Evolutionary conservation across 495 filamentous ascomycete species (phyloP).

Genomic region (Monascus purpureus): DNA sequence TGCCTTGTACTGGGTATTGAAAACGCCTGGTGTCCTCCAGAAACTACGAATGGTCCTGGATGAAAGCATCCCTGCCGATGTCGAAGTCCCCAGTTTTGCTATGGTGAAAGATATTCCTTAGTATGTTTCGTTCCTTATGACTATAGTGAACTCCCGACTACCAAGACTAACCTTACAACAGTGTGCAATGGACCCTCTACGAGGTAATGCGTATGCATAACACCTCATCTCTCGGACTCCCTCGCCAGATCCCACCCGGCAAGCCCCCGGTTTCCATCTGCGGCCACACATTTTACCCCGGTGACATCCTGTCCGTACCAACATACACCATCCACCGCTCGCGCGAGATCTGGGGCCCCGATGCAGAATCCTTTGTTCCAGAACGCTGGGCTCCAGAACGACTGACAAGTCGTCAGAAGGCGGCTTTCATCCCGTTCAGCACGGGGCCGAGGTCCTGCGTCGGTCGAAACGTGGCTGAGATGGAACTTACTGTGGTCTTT

Average conservation of each 20-base stretch:
- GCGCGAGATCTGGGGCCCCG: conserved; percentile 65
- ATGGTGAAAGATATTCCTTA: conserved; percentile 66
- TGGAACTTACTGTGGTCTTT: conserved; percentile 77
- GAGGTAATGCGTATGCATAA: conserved; percentile 86
- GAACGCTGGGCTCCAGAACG: conserved; percentile 52
- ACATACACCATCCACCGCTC: conserved; percentile 82
- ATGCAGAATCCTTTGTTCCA: conserved; percentile 67
- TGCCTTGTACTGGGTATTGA: conserved; percentile 60
- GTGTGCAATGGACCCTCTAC: conserved; percentile 63
- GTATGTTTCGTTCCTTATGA: conserved; percentile 22
- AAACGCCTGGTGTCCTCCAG: conserved; percentile 54
- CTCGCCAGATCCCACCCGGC: conserved; percentile 58
- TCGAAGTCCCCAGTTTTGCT: conserved; percentile 54
- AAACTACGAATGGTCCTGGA: conserved; percentile 67
- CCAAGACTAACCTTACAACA: conserved; percentile 1
- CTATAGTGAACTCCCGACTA: neutral
- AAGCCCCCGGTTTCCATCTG: conserved; percentile 38
- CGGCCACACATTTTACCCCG: conserved; percentile 54
- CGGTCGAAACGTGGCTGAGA: conserved; percentile 79
- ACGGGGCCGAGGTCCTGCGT: conserved; percentile 73
- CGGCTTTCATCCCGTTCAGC: conserved; percentile 76
- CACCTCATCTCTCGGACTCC: conserved; percentile 79
- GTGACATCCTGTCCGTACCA: conserved; percentile 71
- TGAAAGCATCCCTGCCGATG: conserved; percentile 41
- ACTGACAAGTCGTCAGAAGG: conserved; percentile 52